Evolutionary conservation across 2,329 filamentous ascomycete species (phyloP), one percentile per base, ranked within the genome.

Genomic region (Fusarium tuaranense): DNA sequence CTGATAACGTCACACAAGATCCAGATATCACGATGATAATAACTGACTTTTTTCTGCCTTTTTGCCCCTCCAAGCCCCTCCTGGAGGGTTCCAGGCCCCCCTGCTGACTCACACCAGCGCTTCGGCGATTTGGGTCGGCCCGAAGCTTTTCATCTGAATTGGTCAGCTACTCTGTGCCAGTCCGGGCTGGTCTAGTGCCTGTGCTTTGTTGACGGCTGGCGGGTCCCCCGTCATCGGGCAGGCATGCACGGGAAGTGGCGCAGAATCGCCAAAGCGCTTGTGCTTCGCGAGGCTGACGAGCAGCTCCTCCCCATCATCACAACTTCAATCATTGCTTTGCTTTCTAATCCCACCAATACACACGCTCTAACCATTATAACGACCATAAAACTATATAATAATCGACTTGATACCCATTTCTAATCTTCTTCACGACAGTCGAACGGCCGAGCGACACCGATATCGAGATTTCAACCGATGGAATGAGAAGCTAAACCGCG

Each of bases 1-100:
- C 68, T 68, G 74, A 79, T 79, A 79, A 79, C 76, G 78, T 79
- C 78, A 79, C 76, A 70, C 71, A 76, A 60, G 68, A 75, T 30
- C 72, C 63, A 60, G 66, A 68, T 73, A 76, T 75, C 74, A 78
- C 69, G 41, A 69, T 68, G 59, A 68, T 65, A 68, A 73, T 71
- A 71, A 67, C 72, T 73, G 71, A 73, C 71, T 78, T 78, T 78
- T 77, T 77, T 76, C 27, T 65, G 61, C 63, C 63, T 65, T 41
- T 46, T 60, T 55, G 51, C 63, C 67, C 68, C 68, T 58, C 58
- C 66, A 55, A 67, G 60, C 73, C 73, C 74, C 74, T 60, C 68
- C 68, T 61, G 57, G 59, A 72, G 71, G 68, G 68, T 69, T 72
- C 72, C 41, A 55, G 68, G 36, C 62, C 68, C 63, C 30, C 39